Conservation (phyloP, 1,284 basidiomycete genomes). For the Rhodotorula sp. region DNA sequence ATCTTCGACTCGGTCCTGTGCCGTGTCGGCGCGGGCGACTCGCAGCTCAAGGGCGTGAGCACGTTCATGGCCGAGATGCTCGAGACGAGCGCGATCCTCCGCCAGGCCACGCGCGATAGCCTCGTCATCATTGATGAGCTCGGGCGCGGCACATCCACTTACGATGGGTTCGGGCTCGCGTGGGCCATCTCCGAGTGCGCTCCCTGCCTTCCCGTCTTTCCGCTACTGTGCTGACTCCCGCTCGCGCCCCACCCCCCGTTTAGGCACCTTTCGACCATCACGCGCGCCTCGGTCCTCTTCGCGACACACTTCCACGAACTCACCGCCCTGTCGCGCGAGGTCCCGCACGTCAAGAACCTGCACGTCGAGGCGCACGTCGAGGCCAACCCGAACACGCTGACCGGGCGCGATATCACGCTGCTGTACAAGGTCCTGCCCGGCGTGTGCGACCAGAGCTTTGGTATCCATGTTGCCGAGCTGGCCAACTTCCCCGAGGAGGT, state of each 20-base stretch:
- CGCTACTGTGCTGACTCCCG: neutral
- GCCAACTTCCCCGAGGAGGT: slow-evolving; percentile 96
- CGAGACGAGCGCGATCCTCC: slow-evolving; percentile 92
- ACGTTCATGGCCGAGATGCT: slow-evolving; percentile 99
- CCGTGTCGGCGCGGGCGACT: slow-evolving; percentile 95
- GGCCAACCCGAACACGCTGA: slow-evolving; percentile 62
- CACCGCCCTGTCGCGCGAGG: slow-evolving; percentile 83
- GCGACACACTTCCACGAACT: slow-evolving; percentile 97
- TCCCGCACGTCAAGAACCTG: slow-evolving; percentile 85
- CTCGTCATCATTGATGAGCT: slow-evolving; percentile 98
- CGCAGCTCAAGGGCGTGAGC: slow-evolving; percentile 94
- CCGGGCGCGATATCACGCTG: slow-evolving; percentile 74
- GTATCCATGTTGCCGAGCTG: slow-evolving; percentile 95
- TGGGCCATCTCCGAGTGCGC: slow-evolving; percentile 97
- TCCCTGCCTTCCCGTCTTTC: neutral
- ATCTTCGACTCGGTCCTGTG: slow-evolving; percentile 97
- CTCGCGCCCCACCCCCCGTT: neutral
- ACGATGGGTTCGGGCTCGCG: slow-evolving; percentile 96
- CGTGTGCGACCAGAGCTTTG: slow-evolving; percentile 87
- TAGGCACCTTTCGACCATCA: slow-evolving; percentile 88
- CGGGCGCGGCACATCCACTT: slow-evolving; percentile 96
- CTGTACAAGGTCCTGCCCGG: slow-evolving; percentile 91
- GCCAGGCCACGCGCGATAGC: slow-evolving; percentile 87
- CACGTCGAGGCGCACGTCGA: slow-evolving; percentile 94
- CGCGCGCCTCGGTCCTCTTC: slow-evolving; percentile 91